Evolutionary conservation across 345 rosid genomes (phyloP), one percentile per base, ranked within the genome.

Genomic region (Eucalyptus globulus): DNA sequence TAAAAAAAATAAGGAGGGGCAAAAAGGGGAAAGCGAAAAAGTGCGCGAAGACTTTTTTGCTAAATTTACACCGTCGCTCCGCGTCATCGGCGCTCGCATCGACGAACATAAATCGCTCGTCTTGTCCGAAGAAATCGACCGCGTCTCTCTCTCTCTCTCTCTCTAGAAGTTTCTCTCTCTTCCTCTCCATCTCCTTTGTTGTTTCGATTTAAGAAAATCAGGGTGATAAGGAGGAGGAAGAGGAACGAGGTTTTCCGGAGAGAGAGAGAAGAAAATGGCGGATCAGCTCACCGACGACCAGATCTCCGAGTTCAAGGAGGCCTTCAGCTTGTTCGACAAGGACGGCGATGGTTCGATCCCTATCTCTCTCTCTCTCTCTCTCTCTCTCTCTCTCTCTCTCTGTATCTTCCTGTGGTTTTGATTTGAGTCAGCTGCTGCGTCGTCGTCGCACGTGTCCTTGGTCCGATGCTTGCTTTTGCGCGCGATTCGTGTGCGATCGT

Each of bases 291-390:
- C 93, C 80, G 93, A 91, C 56, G 94, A 92, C 80, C 94, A 92
- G 93, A 92, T 92, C 93, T 92, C 94, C 58, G 94, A 92, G 90
- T 92, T 92, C 92, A 92, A 91, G 93, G 94, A 92, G 90, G 94
- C 94, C 44, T 91, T 91, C 92, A 92, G 94, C 91, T 85, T 91
- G 88, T 93, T 92, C 89, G 93, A 91, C 89, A 92, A 93, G 92
- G 94, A 93, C 56, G 94, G 94, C 89, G 94, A 93, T 81, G 94
- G 94, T 93, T 50, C 15, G 89, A 26, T 87, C 51, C 17, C 87
- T 49, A 31, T 53, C 14, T 49, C 34, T 62, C 88, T 37, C 21
- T 91, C 80, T 87, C 24, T 11, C n/a, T n/a, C n/a, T n/a, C n/a
- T n/a, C 31, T 40, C 43, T 40, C 43, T 40, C 43, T 40, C 43